Evolutionary conservation across 306 rosid species (phyloP), one percentile per base, ranked within the genome.

Genomic region (Pueraria montana): DNA sequence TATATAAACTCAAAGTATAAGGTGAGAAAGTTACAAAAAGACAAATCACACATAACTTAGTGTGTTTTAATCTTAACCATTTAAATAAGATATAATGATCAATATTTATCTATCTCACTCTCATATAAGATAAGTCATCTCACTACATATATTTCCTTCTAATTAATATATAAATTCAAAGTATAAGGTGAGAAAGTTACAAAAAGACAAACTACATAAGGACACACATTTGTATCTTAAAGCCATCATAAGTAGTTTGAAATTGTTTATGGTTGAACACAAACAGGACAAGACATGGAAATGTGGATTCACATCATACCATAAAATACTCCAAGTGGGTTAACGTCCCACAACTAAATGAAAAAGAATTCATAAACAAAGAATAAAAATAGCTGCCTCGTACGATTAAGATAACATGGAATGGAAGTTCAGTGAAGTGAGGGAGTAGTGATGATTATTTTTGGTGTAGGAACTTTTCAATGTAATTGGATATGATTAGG

Each of bases 241-340:
- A 4, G 5, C 2, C 76, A 59, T 58, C 48, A 55, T 71, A 27
- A 18, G 26, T 26, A 5, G n/a, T 71, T 68, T 71, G 70, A 70
- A 59, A 43, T 30, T 58, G 38, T 43, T 78, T 53, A 49, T 2
- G 46, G 38, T 6, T 13, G n/a, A 23, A 67, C 13, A 50, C 42
- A 23, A 66, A 34, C 12, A 55, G 17, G 42, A 38, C 76, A 36
- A 63, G 11, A 20, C 55, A 13, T 9, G 52, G 9, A 66, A 32
- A 34, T 50, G 30, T 67, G 67, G 55, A 38, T 13, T 79, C 67
- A 53, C 4, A n/a, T 52, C 30, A 38, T 23, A 17, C 9, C 26
- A 21, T 53, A 80, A 80, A 68, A 68, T 52, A 68, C 12, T 67
- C 43, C 77, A 68, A 68, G 45, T 53, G 70, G 83, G 34, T 67